These are phyloP conservation scores for Cornus kousa DNA, from an alignment of 148 eudicot species.

Conservation along the genomic window DNA sequence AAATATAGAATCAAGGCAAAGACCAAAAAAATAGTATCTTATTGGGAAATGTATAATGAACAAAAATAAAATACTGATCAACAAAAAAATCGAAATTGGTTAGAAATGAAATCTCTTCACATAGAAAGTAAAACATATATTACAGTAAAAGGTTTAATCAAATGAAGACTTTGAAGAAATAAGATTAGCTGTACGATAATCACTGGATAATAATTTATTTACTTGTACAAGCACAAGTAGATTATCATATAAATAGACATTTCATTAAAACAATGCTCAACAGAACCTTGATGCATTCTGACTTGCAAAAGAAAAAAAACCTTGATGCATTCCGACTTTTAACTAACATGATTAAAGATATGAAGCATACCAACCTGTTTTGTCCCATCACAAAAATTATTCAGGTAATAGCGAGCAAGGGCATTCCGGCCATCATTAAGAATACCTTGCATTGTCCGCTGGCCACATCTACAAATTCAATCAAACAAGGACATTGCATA, in stretches of 20 bases:
- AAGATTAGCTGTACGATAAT: neutral
- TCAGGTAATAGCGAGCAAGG: conserved; percentile 84
- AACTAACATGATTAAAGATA: neutral
- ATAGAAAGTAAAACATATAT: neutral
- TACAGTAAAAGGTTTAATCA: neutral
- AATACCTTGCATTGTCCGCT: conserved; percentile 75
- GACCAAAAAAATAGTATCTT: neutral
- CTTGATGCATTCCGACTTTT: neutral
- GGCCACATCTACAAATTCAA: conserved; percentile 56
- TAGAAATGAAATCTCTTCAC: neutral
- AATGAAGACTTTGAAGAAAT: neutral
- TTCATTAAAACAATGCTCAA: neutral
- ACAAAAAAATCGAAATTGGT: neutral
- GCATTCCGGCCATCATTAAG: conserved; percentile 78
- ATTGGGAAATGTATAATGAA: neutral
- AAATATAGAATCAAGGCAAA: neutral
- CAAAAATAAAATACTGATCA: neutral
- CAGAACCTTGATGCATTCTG: neutral
- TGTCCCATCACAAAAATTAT: conserved; percentile 86
- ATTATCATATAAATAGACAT: neutral
- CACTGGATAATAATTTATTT: neutral
- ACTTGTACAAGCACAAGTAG: neutral
- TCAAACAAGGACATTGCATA: neutral
- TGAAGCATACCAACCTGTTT: conserved; percentile 63
- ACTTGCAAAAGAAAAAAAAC: neutral